A percentile compares a stretch with the other conserved stretches of the same genome.
phyloP scores from a whole-genome alignment of 352 stramenopile genomes.

The Thalassiosira sp. region DNA sequence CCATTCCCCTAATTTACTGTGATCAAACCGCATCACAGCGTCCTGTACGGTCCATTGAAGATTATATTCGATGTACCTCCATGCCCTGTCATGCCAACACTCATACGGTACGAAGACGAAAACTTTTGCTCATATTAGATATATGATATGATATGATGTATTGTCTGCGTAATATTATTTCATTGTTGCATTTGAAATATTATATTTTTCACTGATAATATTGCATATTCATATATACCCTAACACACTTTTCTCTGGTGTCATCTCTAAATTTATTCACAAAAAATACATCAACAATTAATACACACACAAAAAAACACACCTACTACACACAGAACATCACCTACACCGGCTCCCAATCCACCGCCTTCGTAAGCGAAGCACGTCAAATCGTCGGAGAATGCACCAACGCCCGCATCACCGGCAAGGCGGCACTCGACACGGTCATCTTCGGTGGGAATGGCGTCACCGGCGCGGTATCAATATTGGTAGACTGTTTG shows the following conservation, averaged over 20 bases:
- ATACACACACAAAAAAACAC: no score
- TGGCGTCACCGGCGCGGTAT: constrained; percentile 69
- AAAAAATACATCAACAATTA: neutral
- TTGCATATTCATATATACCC: no score
- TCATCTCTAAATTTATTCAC: neutral
- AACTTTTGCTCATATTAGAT: no score
- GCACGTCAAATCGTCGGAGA: constrained; percentile 92
- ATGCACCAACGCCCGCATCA: constrained; percentile 88
- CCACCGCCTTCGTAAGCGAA: constrained; percentile 94
- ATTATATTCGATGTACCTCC: constrained; percentile 87
- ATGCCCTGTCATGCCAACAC: constrained; percentile 96
- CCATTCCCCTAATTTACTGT: constrained; percentile 88
- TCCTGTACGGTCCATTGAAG: constrained; percentile 87
- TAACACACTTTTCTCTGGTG: neutral
- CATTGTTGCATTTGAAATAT: no score
- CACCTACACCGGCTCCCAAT: constrained; percentile 86
- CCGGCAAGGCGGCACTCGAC: constrained; percentile 88
- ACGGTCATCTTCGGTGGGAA: constrained; percentile 92
- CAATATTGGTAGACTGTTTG: constrained; percentile 74
- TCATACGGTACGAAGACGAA: constrained; percentile 87
- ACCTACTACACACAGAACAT: constrained; percentile 71
- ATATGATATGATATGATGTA: neutral
- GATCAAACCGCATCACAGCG: constrained; percentile 94
- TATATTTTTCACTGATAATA: no score
- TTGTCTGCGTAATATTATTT: no score